Evolutionary conservation across 192 early-diverging fungal species (phyloP).

Genomic region (Coemansia sp.): DNA sequence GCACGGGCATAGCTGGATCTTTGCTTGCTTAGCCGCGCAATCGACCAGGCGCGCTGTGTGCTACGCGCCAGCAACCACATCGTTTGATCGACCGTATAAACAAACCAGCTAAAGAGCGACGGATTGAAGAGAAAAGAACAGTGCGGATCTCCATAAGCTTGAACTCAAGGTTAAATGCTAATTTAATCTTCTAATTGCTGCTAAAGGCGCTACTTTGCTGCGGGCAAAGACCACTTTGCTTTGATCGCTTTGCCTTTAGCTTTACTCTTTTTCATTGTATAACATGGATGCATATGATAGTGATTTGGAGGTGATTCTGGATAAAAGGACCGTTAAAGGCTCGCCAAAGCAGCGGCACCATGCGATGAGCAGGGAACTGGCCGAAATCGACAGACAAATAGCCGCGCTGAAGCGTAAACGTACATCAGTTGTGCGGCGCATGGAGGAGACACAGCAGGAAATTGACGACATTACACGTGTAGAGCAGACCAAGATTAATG

Average conservation of each 20-base stretch:
- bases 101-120: neutral
- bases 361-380: slow-evolving; percentile 20
- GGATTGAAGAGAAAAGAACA: neutral
- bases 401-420: slow-evolving; percentile 22
- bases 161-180: neutral
- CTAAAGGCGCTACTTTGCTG: neutral
- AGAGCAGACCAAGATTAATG: slow-evolving; percentile 25
- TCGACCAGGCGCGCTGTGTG: neutral
- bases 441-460: slow-evolving; percentile 16
- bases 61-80: slow-evolving; percentile 9
- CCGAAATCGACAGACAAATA: slow-evolving; percentile 25
- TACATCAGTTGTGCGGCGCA: slow-evolving; percentile 8
- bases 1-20: slow-evolving; percentile 8
- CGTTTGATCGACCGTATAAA: neutral
- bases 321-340: neutral
- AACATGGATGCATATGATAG: neutral
- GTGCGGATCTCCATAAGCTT: neutral
- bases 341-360: slow-evolving; percentile 8
- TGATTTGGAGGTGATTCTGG: neutral
- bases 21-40: neutral
- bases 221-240: neutral
- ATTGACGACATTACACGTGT: slow-evolving; percentile 21
- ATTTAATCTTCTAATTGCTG: neutral
- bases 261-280: neutral
- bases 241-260: neutral